Evolutionary conservation across 768 basidiomycete genomes (phyloP).

Genomic region (Tylopilus felleus): DNA sequence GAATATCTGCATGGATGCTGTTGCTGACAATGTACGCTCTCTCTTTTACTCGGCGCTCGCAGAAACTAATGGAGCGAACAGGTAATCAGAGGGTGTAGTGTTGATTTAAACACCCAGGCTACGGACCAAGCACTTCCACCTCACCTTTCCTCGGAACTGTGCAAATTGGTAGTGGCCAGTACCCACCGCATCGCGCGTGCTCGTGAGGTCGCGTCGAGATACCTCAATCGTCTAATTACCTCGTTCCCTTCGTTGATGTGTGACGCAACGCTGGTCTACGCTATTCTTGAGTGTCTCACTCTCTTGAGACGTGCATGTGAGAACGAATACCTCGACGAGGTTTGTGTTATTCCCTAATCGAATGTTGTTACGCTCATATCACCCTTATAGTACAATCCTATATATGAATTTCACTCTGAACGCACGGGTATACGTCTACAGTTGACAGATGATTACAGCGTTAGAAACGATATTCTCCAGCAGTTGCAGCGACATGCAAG

Average conservation of each 20-base stretch:
- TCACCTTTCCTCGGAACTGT: slow-evolving; percentile 68
- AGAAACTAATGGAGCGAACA: slow-evolving; percentile 28
- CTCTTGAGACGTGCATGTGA: slow-evolving; percentile 84
- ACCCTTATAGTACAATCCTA: slow-evolving; percentile 75
- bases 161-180: slow-evolving; percentile 68
- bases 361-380: neutral
- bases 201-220: slow-evolving; percentile 78
- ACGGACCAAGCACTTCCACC: slow-evolving; percentile 75
- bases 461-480: slow-evolving; percentile 79
- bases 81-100: slow-evolving; percentile 77
- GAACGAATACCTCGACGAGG: slow-evolving; percentile 90
- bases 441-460: slow-evolving; percentile 80
- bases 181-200: slow-evolving; percentile 82
- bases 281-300: slow-evolving; percentile 89
- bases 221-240: slow-evolving; percentile 79
- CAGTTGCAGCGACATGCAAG: slow-evolving; percentile 72
- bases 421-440: slow-evolving; percentile 71
- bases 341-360: slow-evolving; percentile 29
- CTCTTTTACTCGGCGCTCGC: neutral
- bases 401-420: slow-evolving; percentile 79
- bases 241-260: slow-evolving; percentile 96
- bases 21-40: slow-evolving; percentile 72
- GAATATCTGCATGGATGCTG: slow-evolving; percentile 75
- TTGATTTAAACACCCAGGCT: slow-evolving; percentile 68
- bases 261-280: slow-evolving; percentile 79